These are phyloP conservation scores for Effrenium voratum DNA, from an alignment of 73 alveolate genomes.

Conservation along the genomic window DNA sequence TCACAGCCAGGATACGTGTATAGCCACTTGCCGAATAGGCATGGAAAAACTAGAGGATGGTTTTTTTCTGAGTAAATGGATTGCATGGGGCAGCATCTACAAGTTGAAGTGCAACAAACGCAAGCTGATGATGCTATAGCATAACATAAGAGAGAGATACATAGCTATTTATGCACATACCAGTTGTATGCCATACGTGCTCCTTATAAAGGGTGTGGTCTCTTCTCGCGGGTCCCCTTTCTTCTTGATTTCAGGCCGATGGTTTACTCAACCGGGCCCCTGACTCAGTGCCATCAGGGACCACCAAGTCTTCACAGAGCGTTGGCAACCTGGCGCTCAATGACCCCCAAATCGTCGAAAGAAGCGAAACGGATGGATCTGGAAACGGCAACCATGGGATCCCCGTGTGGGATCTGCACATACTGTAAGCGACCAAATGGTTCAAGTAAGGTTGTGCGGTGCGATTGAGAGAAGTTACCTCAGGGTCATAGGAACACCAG, in stretches of 20 bases:
- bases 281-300: constrained; percentile 32
- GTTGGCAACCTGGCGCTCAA: constrained; percentile 25
- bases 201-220: not conserved
- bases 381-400: not conserved
- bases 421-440: no score
- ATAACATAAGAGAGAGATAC: not conserved
- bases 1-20: not conserved
- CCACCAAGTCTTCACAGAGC: constrained; percentile 47
- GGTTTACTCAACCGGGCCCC: not conserved
- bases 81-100: not conserved
- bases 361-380: not conserved
- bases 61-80: not conserved
- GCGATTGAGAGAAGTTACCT: no score
- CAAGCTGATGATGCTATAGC: not conserved
- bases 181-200: not conserved
- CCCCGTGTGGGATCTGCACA: no score
- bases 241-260: not conserved
- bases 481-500: no score
- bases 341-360: not conserved
- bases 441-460: no score
- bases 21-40: not conserved
- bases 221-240: not conserved
- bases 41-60: not conserved
- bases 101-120: not conserved
- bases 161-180: not conserved